These are phyloP conservation scores for Coniochaeta hoffmannii DNA, from an alignment of 2,329 filamentous ascomycete genomes.

Conservation along the genomic window DNA sequence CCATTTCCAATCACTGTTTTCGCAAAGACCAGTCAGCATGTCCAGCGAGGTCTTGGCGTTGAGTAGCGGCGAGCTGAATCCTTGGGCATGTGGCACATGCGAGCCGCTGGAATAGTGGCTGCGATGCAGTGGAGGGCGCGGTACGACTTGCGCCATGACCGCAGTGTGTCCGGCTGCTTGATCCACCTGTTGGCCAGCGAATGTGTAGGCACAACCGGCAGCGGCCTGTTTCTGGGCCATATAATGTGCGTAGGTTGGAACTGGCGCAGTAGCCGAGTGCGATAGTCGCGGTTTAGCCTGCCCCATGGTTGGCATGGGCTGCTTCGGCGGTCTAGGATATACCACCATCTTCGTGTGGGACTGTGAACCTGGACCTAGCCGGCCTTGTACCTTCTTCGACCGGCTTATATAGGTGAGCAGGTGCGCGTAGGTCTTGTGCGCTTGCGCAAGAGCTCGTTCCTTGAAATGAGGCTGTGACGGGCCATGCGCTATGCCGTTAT, in stretches of 20 bases:
- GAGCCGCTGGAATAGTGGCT: constrained; percentile 8
- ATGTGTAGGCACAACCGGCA: constrained; percentile 8
- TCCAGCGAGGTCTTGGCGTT: constrained; percentile 62
- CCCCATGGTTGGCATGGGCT: constrained; percentile 10
- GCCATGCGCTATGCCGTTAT: constrained; percentile 12
- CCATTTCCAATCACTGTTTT: constrained; percentile 81
- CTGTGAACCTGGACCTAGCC: constrained; percentile 27
- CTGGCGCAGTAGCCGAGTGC: constrained; percentile 5
- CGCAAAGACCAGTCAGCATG: constrained; percentile 66
- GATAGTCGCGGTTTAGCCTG: constrained; percentile 6
- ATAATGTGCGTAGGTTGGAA: constrained; percentile 11
- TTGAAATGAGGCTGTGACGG: constrained; percentile 43
- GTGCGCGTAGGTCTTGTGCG: constrained; percentile 67
- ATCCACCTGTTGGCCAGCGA: constrained; percentile 2
- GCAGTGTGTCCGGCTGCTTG: constrained; percentile 4
- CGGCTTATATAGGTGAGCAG: constrained; percentile 59
- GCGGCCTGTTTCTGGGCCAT: constrained; percentile 12
- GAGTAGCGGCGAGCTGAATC: constrained; percentile 32
- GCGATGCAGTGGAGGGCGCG: constrained; percentile 7
- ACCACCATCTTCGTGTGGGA: constrained; percentile 41
- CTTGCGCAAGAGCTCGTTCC: constrained; percentile 60
- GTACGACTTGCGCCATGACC: constrained; percentile 13
- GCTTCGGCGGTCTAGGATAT: constrained; percentile 45
- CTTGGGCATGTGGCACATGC: constrained; percentile 9
- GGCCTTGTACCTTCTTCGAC: constrained; percentile 40